Conservation (phyloP, 2,329 filamentous ascomycete genomes). For the Arthroderma sp. region DNA sequence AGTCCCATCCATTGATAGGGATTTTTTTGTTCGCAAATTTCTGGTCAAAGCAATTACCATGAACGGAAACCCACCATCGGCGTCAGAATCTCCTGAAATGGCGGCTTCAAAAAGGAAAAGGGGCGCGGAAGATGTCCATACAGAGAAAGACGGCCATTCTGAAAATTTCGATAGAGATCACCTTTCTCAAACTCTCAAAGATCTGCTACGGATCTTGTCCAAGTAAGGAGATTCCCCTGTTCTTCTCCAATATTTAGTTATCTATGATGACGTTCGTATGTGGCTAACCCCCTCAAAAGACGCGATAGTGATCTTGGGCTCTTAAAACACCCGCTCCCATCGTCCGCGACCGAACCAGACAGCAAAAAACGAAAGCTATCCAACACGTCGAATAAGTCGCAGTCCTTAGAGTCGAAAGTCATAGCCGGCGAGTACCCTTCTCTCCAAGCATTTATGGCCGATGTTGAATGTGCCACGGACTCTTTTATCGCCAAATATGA, state of each 20-base stretch:
- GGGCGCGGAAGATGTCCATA: no score
- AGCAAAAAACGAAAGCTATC: constrained; percentile 31
- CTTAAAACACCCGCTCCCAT: constrained; percentile 26
- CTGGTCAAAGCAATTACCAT: no score
- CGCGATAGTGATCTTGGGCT: constrained; percentile 32
- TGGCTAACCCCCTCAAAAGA: constrained; percentile 13
- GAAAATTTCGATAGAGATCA: constrained; percentile 14
- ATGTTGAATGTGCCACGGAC: constrained; percentile 28
- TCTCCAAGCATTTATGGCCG: constrained; percentile 29
- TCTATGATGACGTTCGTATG: no score
- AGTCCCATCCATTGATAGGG: no score
- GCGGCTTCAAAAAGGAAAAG: no score
- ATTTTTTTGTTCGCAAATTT: no score
- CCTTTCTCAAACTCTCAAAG: constrained; percentile 24
- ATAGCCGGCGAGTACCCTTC: constrained; percentile 25
- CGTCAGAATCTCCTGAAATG: no score
- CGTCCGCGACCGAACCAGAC: constrained; percentile 26
- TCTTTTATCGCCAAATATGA: constrained; percentile 26
- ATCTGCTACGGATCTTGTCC: constrained; percentile 22
- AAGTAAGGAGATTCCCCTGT: constrained; percentile 15
- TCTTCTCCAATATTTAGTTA: neutral
- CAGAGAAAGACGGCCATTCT: no score
- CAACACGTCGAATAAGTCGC: constrained; percentile 10
- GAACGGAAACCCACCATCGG: no score
- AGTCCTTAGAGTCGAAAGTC: constrained; percentile 27